These are phyloP conservation scores for Plenodomus lindquistii DNA, from an alignment of 2,329 filamentous ascomycete genomes.

Conservation along the genomic window DNA sequence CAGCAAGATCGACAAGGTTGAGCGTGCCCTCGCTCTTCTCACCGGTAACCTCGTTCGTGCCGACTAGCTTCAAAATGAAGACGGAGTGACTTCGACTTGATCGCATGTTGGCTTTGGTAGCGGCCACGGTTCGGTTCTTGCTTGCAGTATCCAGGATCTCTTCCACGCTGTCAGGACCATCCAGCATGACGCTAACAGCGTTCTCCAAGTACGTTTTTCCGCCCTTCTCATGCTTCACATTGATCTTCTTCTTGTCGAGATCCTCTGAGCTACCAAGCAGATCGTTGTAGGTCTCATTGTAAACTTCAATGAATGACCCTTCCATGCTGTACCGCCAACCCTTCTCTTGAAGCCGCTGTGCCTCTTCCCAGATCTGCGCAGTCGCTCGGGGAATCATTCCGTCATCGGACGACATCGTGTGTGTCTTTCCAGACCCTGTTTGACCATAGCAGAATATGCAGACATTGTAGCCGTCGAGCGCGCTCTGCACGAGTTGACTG, in stretches of 20 bases:
- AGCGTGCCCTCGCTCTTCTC: slow-evolving; percentile 90
- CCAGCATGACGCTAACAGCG: slow-evolving; percentile 73
- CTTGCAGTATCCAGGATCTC: slow-evolving; percentile 78
- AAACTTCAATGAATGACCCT: slow-evolving; percentile 94
- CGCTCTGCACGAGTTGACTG: slow-evolving; percentile 93
- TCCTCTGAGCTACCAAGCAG: slow-evolving; percentile 73
- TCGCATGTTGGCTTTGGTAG: slow-evolving; percentile 95
- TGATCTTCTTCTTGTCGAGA: slow-evolving; percentile 79
- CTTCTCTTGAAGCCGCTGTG: slow-evolving; percentile 80
- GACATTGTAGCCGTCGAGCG: slow-evolving; percentile 96
- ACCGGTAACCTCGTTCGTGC: slow-evolving; percentile 71
- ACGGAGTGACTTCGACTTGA: slow-evolving; percentile 95
- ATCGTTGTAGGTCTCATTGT: slow-evolving; percentile 97
- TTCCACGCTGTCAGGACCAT: slow-evolving; percentile 80
- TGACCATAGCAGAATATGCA: slow-evolving; percentile 99
- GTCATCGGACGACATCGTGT: slow-evolving; percentile 92
- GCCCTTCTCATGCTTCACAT: slow-evolving; percentile 82
- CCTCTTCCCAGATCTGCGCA: slow-evolving; percentile 89
- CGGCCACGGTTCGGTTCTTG: slow-evolving; percentile 86
- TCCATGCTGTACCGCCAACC: slow-evolving; percentile 95
- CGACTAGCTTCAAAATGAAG: slow-evolving; percentile 77
- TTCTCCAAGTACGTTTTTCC: slow-evolving; percentile 84
- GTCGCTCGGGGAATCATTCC: slow-evolving; percentile 96
- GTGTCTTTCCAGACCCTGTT: slow-evolving; percentile 95
- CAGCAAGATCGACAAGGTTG: slow-evolving; percentile 93